Conservation (phyloP, 73 alveolate genomes). For the Paraurostyla sp. region DNA sequence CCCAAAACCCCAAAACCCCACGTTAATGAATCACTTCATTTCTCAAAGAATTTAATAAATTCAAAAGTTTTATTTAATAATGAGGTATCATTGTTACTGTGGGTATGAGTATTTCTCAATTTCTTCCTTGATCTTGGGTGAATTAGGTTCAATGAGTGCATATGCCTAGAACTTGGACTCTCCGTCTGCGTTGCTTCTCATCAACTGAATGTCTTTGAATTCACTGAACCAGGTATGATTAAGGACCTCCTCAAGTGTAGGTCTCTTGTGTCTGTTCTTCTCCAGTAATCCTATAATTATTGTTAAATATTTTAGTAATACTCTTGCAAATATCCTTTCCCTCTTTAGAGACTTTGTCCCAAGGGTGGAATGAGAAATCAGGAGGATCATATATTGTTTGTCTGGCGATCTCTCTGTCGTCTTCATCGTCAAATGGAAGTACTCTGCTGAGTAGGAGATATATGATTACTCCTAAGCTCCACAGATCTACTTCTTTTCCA, state of each 20-base stretch:
- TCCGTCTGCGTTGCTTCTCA: conserved; percentile 45
- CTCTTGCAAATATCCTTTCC: conserved; percentile 81
- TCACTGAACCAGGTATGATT: conserved; percentile 74
- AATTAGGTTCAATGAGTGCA: conserved; percentile 49
- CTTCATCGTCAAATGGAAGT: conserved; percentile 92
- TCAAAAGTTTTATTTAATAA: no score
- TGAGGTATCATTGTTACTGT: no score
- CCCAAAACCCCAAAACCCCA: no score
- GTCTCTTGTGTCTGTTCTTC: conserved; percentile 71
- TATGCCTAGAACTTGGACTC: conserved; percentile 51
- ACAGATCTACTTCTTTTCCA: conserved; percentile 84
- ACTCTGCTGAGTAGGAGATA: conserved; percentile 85
- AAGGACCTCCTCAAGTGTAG: conserved; percentile 66
- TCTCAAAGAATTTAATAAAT: no score
- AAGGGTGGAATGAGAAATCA: conserved; percentile 80
- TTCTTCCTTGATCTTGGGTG: conserved; percentile 58
- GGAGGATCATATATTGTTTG: conserved; percentile 86
- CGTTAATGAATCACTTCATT: no score
- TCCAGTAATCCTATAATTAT: conserved; percentile 51
- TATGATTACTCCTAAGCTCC: conserved; percentile 87
- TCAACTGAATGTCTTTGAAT: conserved; percentile 31
- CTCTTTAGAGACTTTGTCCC: conserved; percentile 81
- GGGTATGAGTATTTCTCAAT: conserved; percentile 45
- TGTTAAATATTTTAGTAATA: background rate
- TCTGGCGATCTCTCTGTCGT: conserved; percentile 86